Base-by-base conservation (phyloP, 2,329 filamentous ascomycete species). In the Blumeria graminis region DNA sequence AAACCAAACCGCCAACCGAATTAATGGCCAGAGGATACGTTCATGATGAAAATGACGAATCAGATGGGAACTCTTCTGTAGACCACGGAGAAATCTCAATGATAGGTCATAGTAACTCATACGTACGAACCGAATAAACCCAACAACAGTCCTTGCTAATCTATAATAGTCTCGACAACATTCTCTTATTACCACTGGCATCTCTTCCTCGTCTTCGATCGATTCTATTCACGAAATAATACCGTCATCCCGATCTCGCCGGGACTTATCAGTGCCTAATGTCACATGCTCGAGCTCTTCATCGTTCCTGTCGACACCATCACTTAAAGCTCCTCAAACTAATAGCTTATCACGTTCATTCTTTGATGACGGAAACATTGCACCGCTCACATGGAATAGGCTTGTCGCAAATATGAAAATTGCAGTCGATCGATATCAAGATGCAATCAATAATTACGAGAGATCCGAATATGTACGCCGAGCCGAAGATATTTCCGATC, bases 401-500 rank as follows among this genome's bases (percentile, higher is more conserved):
- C 78, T 98, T 56, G 82, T 96, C 6, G 81, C 89, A 57, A 94
- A 94, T 65, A 96, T 96, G 86, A 87, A 86, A 64, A 77, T 80
- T 61, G 86, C 90, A 1, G 83, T 98, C 58, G 88, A 95, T 63
- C 78, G 82, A 57, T 98, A 96, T 68, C 80, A 88, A 50, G 84
- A 93, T 62, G 85, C 86, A n/a, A 86, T 98, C 63, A 82, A 82
- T 60, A 84, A 81, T 63, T 83, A 82, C 60, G 81, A 84, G 65
- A 81, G 89, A 32, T 86, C 88, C 1, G 88, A 96, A 66, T 96
- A 94, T 68, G 92, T 96, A 32, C 82, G 84, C 57, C 79, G 85
- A 60, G 92, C 92, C n/a, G 92, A 98, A 69, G 90, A 98, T 66
- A 95, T 98, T 55, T 96, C 92, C 5, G 92, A 98, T 67, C 90